Evolutionary conservation across 2,329 filamentous ascomycete genomes (phyloP).

Genomic region (Xylariaceae sp.): DNA sequence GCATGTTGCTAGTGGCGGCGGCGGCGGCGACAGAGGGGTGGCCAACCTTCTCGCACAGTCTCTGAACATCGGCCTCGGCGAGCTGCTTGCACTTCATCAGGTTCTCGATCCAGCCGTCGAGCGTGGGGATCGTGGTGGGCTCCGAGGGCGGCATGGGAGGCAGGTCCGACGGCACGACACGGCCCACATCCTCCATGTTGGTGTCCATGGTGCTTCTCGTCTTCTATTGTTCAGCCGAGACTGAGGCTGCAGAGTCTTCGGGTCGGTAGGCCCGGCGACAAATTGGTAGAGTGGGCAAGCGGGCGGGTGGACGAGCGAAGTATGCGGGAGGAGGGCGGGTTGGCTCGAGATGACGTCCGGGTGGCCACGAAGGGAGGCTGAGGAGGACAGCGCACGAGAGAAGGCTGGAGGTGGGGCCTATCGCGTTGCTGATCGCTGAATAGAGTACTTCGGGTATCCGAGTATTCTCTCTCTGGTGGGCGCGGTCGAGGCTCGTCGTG

Average conservation of each 20-base stretch:
- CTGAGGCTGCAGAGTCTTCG: too few relatives aligned
- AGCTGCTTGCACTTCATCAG: constrained; percentile 99
- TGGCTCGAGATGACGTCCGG: neutral
- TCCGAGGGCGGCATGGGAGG: constrained; percentile 61
- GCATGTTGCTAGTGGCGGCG: constrained; percentile 11
- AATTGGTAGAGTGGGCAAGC: too few relatives aligned
- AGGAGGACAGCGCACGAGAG: neutral
- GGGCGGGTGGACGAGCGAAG: too few relatives aligned
- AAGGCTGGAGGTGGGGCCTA: neutral
- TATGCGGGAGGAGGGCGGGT: neutral
- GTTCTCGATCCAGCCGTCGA: constrained; percentile 98
- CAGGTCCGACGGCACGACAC: constrained; percentile 66
- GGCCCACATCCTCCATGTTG: constrained; percentile 97
- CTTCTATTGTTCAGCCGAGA: too few relatives aligned
- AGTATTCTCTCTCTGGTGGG: neutral
- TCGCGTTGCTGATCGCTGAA: neutral
- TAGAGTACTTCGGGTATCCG: neutral
- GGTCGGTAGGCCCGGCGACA: too few relatives aligned
- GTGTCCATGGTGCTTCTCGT: constrained; percentile 89
- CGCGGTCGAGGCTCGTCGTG: too few relatives aligned
- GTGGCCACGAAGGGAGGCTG: neutral
- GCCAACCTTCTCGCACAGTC: constrained; percentile 92
- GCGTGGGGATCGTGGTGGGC: constrained; percentile 80
- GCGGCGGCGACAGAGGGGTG: neutral
- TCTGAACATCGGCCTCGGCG: constrained; percentile 86